Conservation (phyloP, 345 rosid genomes). For the Eucalyptus regnans region DNA sequence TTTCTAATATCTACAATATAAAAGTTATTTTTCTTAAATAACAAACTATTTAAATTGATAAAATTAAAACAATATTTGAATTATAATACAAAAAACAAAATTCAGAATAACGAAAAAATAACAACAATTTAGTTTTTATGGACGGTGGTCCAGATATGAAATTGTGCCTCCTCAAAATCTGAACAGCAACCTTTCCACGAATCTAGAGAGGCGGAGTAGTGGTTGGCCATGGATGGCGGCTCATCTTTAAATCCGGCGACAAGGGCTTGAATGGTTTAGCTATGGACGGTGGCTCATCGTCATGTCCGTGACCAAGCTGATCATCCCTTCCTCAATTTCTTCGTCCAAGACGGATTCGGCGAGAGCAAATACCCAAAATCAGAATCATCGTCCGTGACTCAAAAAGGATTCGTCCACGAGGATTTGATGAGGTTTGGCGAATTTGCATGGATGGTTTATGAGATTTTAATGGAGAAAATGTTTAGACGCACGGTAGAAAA, state of each 20-base stretch:
- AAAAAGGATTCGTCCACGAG: neutral
- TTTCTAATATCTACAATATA: too few species aligned
- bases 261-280: neutral
- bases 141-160: neutral
- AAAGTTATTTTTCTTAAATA: too few species aligned
- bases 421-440: neutral
- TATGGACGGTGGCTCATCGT: neutral
- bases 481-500: rapidly evolving
- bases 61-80: too few species aligned
- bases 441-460: neutral
- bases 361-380: neutral
- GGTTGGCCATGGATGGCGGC: neutral
- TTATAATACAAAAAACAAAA: too few species aligned
- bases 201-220: neutral
- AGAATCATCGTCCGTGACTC: neutral
- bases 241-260: neutral
- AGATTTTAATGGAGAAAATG: neutral
- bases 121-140: neutral
- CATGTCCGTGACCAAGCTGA: neutral
- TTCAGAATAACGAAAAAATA: neutral
- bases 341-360: neutral
- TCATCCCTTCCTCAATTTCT: neutral
- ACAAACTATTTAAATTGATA: too few species aligned
- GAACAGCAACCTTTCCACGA: neutral
- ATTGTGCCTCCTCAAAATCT: neutral